Conservation (phyloP, 1,284 basidiomycete species). For the Singerocomus inundabilis region DNA sequence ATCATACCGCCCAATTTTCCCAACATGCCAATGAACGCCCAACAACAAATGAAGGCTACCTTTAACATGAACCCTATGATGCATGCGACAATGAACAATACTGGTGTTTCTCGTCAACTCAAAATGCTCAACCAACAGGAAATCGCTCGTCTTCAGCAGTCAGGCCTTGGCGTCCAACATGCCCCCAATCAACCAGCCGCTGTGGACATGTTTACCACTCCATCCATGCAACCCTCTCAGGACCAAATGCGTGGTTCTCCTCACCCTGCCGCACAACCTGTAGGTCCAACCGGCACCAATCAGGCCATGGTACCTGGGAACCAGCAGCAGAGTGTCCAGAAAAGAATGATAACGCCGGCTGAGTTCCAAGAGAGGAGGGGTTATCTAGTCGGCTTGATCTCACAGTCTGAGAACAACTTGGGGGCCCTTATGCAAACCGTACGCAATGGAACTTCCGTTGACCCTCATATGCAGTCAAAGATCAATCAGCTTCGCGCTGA, state of each 20-base stretch:
- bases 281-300: conserved; percentile 18
- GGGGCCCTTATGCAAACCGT: conserved; percentile 7
- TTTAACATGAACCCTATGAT: conserved; percentile 38
- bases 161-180: conserved; percentile 29
- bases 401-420: conserved; percentile 21
- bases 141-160: conserved; percentile 36
- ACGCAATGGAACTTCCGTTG: conserved; percentile 26
- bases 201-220: conserved; percentile 43
- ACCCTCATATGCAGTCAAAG: conserved; percentile 31
- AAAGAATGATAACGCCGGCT: conserved; percentile 16
- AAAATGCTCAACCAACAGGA: conserved; percentile 49
- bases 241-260: conserved; percentile 51
- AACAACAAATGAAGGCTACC: conserved; percentile 29
- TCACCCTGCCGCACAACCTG: conserved; percentile 34
- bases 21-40: conserved; percentile 34
- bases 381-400: conserved; percentile 17
- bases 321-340: conserved; percentile 19
- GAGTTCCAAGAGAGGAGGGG: conserved; percentile 29
- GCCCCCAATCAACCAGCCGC: conserved; percentile 36
- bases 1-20: conserved; percentile 43
- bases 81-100: conserved; percentile 38
- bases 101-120: conserved; percentile 41
- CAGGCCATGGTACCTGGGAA: conserved; percentile 27
- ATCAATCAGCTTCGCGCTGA: conserved; percentile 34
- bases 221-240: conserved; percentile 38